These are phyloP conservation scores for Vanrija pseudolonga DNA, from an alignment of 1,284 basidiomycete species.

Conservation along the genomic window DNA sequence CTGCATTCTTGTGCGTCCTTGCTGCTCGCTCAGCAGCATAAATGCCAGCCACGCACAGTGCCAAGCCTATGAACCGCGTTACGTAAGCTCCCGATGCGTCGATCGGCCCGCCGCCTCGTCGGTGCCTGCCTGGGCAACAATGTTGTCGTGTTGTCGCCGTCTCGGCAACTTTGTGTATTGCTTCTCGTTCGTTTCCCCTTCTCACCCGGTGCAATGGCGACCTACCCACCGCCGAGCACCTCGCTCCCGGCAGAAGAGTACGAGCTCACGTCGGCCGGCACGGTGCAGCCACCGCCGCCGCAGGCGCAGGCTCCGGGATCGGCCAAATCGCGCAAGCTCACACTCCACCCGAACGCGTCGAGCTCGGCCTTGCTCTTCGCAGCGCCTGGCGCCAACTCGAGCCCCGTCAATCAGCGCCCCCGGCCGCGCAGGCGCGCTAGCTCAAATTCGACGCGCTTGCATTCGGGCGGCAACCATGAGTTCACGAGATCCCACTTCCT, in stretches of 20 bases:
- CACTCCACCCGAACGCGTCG: constrained; percentile 28
- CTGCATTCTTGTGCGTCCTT: no score
- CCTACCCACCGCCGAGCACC: constrained; percentile 17
- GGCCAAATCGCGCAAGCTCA: constrained; percentile 24
- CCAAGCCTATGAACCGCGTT: no score
- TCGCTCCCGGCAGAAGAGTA: constrained; percentile 31
- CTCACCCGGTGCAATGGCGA: constrained; percentile 4
- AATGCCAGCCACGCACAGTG: no score
- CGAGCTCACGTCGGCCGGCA: constrained; percentile 20
- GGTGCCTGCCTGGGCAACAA: no score
- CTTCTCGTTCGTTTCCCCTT: no score
- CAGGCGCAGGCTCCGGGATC: constrained; percentile 15
- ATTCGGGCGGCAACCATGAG: not conserved
- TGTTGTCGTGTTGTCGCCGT: no score
- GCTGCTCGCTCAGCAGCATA: no score
- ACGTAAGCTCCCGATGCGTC: no score
- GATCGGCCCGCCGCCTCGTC: no score
- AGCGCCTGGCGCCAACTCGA: constrained; percentile 9
- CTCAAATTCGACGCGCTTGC: not conserved
- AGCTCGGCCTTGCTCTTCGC: constrained; percentile 32
- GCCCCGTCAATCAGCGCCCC: not conserved
- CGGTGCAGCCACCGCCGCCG: constrained; percentile 1
- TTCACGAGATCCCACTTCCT: constrained; percentile 9
- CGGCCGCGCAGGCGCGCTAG: not conserved
- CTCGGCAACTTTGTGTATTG: no score